Percentiles rank a stretch among this genome's conserved stretches.
Evolutionary conservation across 495 filamentous ascomycete genomes (phyloP).

Genomic region (Symbiotaphrina buchneri): DNA sequence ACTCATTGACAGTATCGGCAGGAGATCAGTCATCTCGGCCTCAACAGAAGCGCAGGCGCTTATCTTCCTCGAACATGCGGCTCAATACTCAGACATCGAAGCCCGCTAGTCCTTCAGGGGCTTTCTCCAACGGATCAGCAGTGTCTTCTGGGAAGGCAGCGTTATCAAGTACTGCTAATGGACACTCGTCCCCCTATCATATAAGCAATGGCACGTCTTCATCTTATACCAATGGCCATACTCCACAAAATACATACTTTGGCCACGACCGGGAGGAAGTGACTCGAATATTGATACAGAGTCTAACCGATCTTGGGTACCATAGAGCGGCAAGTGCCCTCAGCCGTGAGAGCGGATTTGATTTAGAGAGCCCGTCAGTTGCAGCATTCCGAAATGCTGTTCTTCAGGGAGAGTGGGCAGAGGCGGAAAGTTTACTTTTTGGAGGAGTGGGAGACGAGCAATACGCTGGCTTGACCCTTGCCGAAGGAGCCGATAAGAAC

Average conservation of each 20-base stretch:
- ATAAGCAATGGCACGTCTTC: neutral
- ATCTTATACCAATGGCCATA: slow-evolving; percentile 13
- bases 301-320: slow-evolving; percentile 73
- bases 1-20: too few species aligned
- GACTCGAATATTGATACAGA: slow-evolving; percentile 80
- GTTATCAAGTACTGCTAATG: slow-evolving; percentile 21
- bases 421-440: slow-evolving; percentile 65
- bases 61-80: slow-evolving; percentile 33
- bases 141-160: slow-evolving; percentile 18
- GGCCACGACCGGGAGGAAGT: slow-evolving; percentile 89
- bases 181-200: slow-evolving; percentile 15
- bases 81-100: slow-evolving; percentile 24
- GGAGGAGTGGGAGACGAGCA: slow-evolving; percentile 19
- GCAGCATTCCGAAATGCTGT: slow-evolving; percentile 68
- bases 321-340: slow-evolving; percentile 47
- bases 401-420: slow-evolving; percentile 57
- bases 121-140: slow-evolving; percentile 22
- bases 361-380: slow-evolving; percentile 69
- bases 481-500: slow-evolving; percentile 30
- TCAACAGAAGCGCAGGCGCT: slow-evolving; percentile 36
- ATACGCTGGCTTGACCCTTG: slow-evolving; percentile 21
- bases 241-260: slow-evolving; percentile 23
- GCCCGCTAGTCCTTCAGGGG: slow-evolving; percentile 22
- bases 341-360: slow-evolving; percentile 63
- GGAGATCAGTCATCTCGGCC: slow-evolving; percentile 14